Evolutionary conservation across 257 asterid species (phyloP), one percentile per base, ranked within the genome.

Genomic region (Rauvolfia tetraphylla): DNA sequence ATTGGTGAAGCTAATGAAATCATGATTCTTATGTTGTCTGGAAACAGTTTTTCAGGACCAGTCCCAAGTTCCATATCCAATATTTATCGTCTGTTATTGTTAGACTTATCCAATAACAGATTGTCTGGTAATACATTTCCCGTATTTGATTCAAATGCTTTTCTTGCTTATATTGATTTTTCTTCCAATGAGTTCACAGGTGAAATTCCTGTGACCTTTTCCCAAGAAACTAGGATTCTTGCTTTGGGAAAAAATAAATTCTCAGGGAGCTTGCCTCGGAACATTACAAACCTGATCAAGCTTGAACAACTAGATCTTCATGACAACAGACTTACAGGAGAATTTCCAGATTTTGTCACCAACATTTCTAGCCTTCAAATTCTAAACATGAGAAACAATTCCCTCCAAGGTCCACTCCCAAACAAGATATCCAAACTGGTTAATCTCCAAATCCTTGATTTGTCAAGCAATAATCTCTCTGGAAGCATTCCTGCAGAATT

Each of bases 261-360:
- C 68, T 76, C 83, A 1, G 86, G 86, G 18, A 65, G 53, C 34
- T 72, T 83, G 79, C 81, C 83, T 31, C 49, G 48, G 44, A 83
- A 83, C 66, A 76, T 83, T 10, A 76, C 83, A 33, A 66, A 72
- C 22, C 74, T 83, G 63, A 67, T 48, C 76, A 36, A 66, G 59
- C 85, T 82, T 1, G 83, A 83, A 14, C 81, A 79, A n/a, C 83
- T 83, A 0, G 86, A 83, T 76, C 79, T 83, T 42, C 81, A 79
- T 62, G 83, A 73, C 75, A 79, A 79, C 75, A 70, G 39, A 36
- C 74, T 80, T 33, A 73, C 61, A 3, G 80, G 84, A 48, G 80
- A 80, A 69, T 65, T 83, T 66, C 80, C 82, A 31, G 20, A 74
- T 44, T 77, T 78, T 31, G 15, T 83, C 46, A 61, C 68, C 27